Conservation (phyloP, 1,284 basidiomycete genomes). For the Xerocomus nothofagi region DNA sequence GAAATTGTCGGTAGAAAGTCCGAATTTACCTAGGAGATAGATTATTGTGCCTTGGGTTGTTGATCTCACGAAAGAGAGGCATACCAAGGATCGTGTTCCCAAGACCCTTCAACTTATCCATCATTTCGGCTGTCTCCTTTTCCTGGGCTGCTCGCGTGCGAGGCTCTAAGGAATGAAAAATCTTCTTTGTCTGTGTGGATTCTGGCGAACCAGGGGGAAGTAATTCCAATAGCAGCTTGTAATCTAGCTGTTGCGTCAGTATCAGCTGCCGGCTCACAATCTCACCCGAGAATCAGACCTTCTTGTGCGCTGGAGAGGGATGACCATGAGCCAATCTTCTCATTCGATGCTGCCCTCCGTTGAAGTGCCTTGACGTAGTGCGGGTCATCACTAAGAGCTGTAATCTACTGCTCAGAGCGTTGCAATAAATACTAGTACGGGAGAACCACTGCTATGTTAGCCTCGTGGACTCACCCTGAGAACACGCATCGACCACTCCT, state of each 20-base stretch:
- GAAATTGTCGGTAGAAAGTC: conserved; percentile 91
- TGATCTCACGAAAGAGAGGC: conserved; percentile 16
- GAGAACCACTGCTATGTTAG: neutral
- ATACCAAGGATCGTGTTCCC: conserved; percentile 90
- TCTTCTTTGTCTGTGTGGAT: conserved; percentile 45
- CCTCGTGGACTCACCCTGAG: conserved; percentile 52
- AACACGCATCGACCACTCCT: conserved; percentile 74
- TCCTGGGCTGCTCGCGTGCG: conserved; percentile 77
- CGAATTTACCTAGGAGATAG: conserved; percentile 67
- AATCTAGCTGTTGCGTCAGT: conserved; percentile 58
- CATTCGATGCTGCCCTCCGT: conserved; percentile 83
- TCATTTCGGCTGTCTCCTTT: conserved; percentile 89
- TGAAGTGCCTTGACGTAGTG: conserved; percentile 86
- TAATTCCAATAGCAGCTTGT: conserved; percentile 64
- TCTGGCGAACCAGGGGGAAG: conserved; percentile 60
- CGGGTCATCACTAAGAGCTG: conserved; percentile 85
- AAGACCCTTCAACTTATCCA: conserved; percentile 89
- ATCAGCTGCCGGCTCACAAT: neutral
- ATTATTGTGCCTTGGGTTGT: neutral
- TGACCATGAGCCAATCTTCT: conserved; percentile 79
- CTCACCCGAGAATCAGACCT: conserved; percentile 47
- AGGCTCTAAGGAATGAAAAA: conserved; percentile 59
- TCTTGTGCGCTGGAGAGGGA: conserved; percentile 81
- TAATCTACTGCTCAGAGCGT: conserved; percentile 7
- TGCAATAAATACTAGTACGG: no score